Base-by-base conservation (phyloP, 768 basidiomycete genomes). In the Mycena crocata region DNA sequence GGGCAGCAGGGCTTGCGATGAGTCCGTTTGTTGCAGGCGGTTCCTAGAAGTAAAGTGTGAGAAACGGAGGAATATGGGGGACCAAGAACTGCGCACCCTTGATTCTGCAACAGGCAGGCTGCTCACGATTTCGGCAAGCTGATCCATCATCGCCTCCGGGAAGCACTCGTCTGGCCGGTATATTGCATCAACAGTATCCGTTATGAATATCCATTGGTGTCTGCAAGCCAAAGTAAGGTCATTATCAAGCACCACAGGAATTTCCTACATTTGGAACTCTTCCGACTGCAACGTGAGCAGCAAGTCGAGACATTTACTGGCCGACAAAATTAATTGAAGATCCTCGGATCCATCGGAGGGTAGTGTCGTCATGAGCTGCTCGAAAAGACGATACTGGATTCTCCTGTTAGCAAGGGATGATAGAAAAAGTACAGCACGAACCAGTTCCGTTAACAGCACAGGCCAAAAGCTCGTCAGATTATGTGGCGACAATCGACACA, bases 141-240 rank as follows among this genome's bases (percentile, higher is more conserved):
- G 92, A 74, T 99, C 98, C 78, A 98, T 87, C 83, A 98, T 89
- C 3, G 95, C 92, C 70, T 93, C 92, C 0, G 96, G 93, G 62
- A 83, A 82, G 87, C 92, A 95, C 48, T 90, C 83, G 62, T 95
- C 91, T 0, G 95, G 93, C 21, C 89, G 91, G 78, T 95, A 96
- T 35, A 96, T 87, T 0, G 97, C 96, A 72, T 99, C 98, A 8
- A 96, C 94, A 0, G 97, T 99, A 77, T 99, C 97, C 3, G 96
- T 98, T 45, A 98, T 89, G 77, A 99, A 99, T 73, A 98, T 93
- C 97, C 98, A 99, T 82, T 99, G 96, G 77, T 99, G 93, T 75
- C 92, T 94, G 70, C 23, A 45, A 31, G 45, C 6, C 24, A 17
- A 30, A 32, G 31, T 52, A 19, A 54, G 42, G 32, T 44, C 76